Evolutionary conservation across 495 filamentous ascomycete genomes (phyloP).

Genomic region (Trichoderma orchidacearum): DNA sequence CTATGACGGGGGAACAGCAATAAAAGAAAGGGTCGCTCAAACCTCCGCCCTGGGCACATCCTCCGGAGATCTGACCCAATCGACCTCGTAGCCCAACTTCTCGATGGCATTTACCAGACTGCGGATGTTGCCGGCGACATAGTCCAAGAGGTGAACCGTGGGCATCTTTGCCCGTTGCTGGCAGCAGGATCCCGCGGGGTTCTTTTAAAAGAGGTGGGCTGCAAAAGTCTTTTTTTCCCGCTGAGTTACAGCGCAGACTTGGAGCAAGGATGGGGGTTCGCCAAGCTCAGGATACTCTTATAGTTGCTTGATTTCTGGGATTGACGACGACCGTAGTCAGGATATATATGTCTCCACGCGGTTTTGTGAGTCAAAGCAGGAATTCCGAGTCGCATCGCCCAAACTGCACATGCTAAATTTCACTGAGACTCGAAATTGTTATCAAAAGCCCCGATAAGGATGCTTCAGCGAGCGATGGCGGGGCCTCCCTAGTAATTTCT

Average conservation of each 20-base stretch:
- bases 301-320: not conserved
- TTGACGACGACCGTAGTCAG: not conserved
- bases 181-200: not conserved
- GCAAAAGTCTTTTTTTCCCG: no score
- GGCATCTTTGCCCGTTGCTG: conserved; percentile 46
- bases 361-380: not conserved
- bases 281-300: no score
- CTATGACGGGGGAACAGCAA: not conserved
- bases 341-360: not conserved
- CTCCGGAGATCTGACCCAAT: conserved; percentile 77
- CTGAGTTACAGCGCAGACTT: no score
- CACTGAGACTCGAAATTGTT: not conserved
- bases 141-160: conserved; percentile 81
- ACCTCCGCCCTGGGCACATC: conserved; percentile 81
- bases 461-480: not conserved
- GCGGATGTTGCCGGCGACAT: conserved; percentile 71
- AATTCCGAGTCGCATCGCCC: not conserved
- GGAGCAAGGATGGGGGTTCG: no score
- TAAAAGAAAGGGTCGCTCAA: conserved; percentile 12
- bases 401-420: not conserved
- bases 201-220: not conserved
- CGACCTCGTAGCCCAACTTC: conserved; percentile 78
- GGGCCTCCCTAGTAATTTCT: no score
- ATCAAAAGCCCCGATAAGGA: not conserved
- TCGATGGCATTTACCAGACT: conserved; percentile 96